Conservation (phyloP, 1,284 basidiomycete genomes). For the Sphagnurus paluster region DNA sequence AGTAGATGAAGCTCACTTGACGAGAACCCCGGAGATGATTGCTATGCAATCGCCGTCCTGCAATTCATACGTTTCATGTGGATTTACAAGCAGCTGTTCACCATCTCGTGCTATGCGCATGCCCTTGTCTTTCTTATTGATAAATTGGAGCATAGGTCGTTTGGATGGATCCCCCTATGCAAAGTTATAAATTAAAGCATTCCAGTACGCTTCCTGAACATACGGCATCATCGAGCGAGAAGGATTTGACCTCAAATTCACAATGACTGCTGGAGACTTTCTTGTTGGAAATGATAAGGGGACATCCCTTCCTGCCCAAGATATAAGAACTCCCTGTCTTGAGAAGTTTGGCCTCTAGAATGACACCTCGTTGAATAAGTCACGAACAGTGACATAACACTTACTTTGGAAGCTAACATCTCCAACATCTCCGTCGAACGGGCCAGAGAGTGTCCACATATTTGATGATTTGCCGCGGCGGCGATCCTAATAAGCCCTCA, state of each 20-base stretch:
- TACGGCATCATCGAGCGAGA: slow-evolving; percentile 52
- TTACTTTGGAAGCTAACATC: slow-evolving; percentile 39
- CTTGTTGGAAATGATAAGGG: slow-evolving; percentile 54
- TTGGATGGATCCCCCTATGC: slow-evolving; percentile 38
- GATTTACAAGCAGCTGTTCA: slow-evolving; percentile 26
- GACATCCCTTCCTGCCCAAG: slow-evolving; percentile 55
- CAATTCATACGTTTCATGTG: slow-evolving; percentile 34
- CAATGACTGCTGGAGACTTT: slow-evolving; percentile 63
- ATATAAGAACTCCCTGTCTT: slow-evolving; percentile 53
- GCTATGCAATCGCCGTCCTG: slow-evolving; percentile 51
- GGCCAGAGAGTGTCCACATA: slow-evolving; percentile 56
- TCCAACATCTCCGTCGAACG: slow-evolving; percentile 47
- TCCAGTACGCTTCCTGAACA: slow-evolving; percentile 24
- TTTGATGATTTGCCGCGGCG: too few species aligned
- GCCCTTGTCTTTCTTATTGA: slow-evolving; percentile 46
- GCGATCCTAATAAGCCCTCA: too few species aligned
- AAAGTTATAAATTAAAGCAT: neutral
- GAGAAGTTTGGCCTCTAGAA: slow-evolving; percentile 58
- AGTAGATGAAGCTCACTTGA: slow-evolving; percentile 40
- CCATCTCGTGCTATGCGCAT: slow-evolving; percentile 38
- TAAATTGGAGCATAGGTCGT: slow-evolving; percentile 42
- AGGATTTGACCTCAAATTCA: slow-evolving; percentile 51
- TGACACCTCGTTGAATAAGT: neutral
- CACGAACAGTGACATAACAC: slow-evolving; percentile 15
- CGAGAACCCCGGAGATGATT: slow-evolving; percentile 41